Evolutionary conservation across 164 flowering plant genomes (phyloP), one percentile per base, ranked within the genome.

Genomic region (Umbilicus rupestris): DNA sequence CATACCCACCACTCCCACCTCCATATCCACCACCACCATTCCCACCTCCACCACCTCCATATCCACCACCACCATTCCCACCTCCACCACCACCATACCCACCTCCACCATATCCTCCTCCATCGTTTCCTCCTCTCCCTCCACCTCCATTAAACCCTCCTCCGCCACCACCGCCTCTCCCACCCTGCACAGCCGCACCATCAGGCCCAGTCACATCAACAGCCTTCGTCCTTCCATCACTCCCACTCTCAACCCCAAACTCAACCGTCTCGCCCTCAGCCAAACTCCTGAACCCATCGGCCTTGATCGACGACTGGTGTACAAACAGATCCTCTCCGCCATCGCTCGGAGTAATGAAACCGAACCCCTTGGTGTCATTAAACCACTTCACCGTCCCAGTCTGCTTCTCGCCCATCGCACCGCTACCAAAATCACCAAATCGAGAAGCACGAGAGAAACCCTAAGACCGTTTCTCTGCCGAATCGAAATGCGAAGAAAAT

Each of bases 21-120:
- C n/a, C n/a, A n/a, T n/a, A n/a, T n/a, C n/a, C n/a, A n/a, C 66
- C 49, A 39, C 66, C 66, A 42, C 66, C 47, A 39, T 29, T 24
- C 31, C 66, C 33, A 22, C 20, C 55, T 9, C 46, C 46, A 14
- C 46, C 46, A 3, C 46, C 46, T 44, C 16, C 46, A 44, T 44
- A 44, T 2, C 46, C 17, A 3, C 46, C 46, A 44, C 46, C 46
- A 15, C 46, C 46, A n/a, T n/a, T n/a, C n/a, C n/a, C n/a, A n/a
- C n/a, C n/a, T n/a, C n/a, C n/a, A n/a, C n/a, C n/a, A n/a, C n/a
- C n/a, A n/a, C n/a, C n/a, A n/a, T n/a, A n/a, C n/a, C n/a, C n/a
- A n/a, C n/a, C n/a, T n/a, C n/a, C n/a, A n/a, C n/a, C n/a, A n/a
- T n/a, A n/a, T n/a, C n/a, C n/a, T n/a, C n/a, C n/a, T n/a, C n/a